A percentile compares a stretch with the other conserved stretches of the same genome.
phyloP scores from a whole-genome alignment of 345 rosid genomes.

The Lagerstroemia speciosa region DNA sequence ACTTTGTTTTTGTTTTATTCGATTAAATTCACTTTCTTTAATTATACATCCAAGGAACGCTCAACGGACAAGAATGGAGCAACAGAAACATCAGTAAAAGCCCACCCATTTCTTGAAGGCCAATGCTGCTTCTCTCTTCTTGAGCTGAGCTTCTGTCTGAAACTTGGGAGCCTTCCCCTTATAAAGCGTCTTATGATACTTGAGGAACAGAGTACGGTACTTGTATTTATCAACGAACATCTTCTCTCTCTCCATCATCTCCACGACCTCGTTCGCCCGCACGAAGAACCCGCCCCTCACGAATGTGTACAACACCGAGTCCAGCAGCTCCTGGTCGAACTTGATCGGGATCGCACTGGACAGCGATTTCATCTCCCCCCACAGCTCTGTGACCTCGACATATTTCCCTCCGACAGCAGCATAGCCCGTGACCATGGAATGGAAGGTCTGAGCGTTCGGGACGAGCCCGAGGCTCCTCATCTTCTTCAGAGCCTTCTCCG shows the following conservation, averaged over 20 bases:
- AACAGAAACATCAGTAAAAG: slow-evolving; percentile 23
- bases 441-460: slow-evolving; percentile 93
- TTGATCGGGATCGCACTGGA: slow-evolving; percentile 53
- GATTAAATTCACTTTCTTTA: too few relatives aligned
- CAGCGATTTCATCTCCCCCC: slow-evolving; percentile 93
- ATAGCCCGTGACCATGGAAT: slow-evolving; percentile 85
- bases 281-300: slow-evolving; percentile 82
- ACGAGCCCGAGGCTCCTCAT: slow-evolving; percentile 74
- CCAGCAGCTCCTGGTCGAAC: slow-evolving; percentile 91
- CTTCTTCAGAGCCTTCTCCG: slow-evolving; percentile 79
- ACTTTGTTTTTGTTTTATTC: too few relatives aligned
- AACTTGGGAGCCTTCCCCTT: slow-evolving; percentile 86
- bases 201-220: slow-evolving; percentile 68
- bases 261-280: slow-evolving; percentile 78
- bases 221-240: slow-evolving; percentile 91
- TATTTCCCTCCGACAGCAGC: slow-evolving; percentile 89
- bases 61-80: not conserved
- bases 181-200: slow-evolving; percentile 81
- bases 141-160: slow-evolving; percentile 76
- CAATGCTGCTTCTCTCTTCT: slow-evolving; percentile 68
- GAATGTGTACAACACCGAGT: slow-evolving; percentile 76
- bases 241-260: slow-evolving; percentile 65
- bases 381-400: slow-evolving; percentile 75
- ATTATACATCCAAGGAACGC: too few relatives aligned
- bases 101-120: slow-evolving; percentile 79